Base-by-base conservation (phyloP, 1,139 yeast species). In the Yamadazyma kanchanaburiensis region DNA sequence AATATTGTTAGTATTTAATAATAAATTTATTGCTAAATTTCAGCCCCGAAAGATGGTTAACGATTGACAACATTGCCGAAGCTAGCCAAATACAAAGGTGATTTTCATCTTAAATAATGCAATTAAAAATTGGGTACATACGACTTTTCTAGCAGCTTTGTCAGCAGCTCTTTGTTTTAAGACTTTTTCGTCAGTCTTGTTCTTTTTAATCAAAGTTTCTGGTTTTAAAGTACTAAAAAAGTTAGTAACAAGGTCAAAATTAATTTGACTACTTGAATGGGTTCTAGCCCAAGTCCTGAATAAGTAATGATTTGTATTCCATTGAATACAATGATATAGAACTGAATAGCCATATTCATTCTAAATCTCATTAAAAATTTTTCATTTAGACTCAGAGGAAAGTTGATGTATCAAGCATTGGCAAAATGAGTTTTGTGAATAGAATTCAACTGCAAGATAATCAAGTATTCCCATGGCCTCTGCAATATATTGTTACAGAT, bases 21-120 rank as follows among this genome's bases (percentile, higher is more conserved):
- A 29, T 11, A 17, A 24, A 15, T 11, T n/a, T 8, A 14, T 14
- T 24, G 19, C 8, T 11, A 17, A 17, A 34, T 44, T 46, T 88
- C 96, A 88, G 97, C 71, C 96, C 94, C 95, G 97, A 88, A 88
- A 88, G 97, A 88, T 88, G 96, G 97, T 88, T 87, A 81, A 82
- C 83, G 74, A 78, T 80, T 64, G 89, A 86, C 96, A 81, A 64
- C 96, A 88, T 82, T 55, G 96, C 87, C 75, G 54, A 48, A 62
- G 86, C 94, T 83, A 82, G 94, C 78, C 87, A 60, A 76, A 73
- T 65, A 64, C 70, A 65, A 58, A 58, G 68, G 60, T 70, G 70
- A 70, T 63, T 39, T 61, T 77, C 86, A 78, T 79, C 86, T 77
- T 79, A 65, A 43, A 43, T 40, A 40, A 34, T 38, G 20, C 18